Conservation (phyloP, 345 rosid species). For the Nasturtium officinale region DNA sequence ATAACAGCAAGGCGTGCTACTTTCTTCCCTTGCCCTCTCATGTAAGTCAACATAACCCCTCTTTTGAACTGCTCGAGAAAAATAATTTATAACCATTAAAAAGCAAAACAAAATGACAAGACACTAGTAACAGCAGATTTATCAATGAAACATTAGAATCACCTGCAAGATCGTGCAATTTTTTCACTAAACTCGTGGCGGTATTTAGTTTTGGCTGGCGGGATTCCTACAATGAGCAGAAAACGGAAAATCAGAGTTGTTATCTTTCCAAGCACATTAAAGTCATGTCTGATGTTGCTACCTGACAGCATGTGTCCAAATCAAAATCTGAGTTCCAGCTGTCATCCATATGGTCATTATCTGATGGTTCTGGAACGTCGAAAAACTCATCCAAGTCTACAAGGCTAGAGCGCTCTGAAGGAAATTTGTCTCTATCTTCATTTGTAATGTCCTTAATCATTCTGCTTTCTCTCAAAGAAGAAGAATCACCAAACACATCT, state of each 20-base stretch:
- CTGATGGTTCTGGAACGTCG: constrained; percentile 86
- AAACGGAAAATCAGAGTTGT: background rate
- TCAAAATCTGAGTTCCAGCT: constrained; percentile 71
- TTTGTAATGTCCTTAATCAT: constrained; percentile 45
- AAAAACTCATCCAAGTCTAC: constrained; percentile 87
- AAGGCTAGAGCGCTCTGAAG: constrained; percentile 80
- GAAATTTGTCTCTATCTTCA: constrained; percentile 62
- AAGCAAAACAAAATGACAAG: constrained; percentile 9
- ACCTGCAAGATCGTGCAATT: constrained; percentile 94
- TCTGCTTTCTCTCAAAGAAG: constrained; percentile 43
- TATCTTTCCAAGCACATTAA: constrained; percentile 7
- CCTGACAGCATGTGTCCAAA: constrained; percentile 64
- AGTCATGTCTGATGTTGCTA: constrained; percentile 28
- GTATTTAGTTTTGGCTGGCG: constrained; percentile 67
- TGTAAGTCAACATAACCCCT: constrained; percentile 89
- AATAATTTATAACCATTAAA: constrained; percentile 17
- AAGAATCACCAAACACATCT: constrained; percentile 44
- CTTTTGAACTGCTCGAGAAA: constrained; percentile 69
- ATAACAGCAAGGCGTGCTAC: constrained; percentile 56
- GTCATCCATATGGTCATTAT: constrained; percentile 58
- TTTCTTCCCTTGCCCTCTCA: constrained; percentile 65
- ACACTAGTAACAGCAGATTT: constrained; percentile 5
- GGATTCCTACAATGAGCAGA: constrained; percentile 56
- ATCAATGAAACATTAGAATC: constrained; percentile 35
- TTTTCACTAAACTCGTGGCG: constrained; percentile 81